Percentiles rank a stretch among this genome's conserved stretches.
Evolutionary conservation across 495 filamentous ascomycete genomes (phyloP).

Genomic region (Penicillium ucsense): DNA sequence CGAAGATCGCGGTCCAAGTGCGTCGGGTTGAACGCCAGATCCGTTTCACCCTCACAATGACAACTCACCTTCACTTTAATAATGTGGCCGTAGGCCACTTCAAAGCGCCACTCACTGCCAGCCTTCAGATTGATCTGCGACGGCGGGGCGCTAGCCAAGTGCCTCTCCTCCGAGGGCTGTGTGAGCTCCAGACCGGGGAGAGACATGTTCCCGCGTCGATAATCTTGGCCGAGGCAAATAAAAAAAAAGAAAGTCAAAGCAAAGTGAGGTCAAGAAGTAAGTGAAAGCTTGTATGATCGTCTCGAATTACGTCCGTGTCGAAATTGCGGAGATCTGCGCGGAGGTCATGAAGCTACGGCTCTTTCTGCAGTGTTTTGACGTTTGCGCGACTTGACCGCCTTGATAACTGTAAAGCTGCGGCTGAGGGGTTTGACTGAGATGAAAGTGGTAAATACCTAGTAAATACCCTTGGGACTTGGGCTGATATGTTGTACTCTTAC

Average conservation of each 20-base stretch:
- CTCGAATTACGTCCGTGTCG: background rate
- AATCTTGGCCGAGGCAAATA: background rate
- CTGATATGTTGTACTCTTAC: too few species aligned
- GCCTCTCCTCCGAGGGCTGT: slow-evolving; percentile 31
- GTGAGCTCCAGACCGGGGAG: slow-evolving; percentile 39
- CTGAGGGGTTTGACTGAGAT: background rate
- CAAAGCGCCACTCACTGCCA: slow-evolving; percentile 81
- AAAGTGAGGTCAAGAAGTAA: background rate
- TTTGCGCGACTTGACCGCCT: slow-evolving; percentile 2
- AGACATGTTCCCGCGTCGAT: slow-evolving; percentile 27
- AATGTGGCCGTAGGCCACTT: slow-evolving; percentile 58
- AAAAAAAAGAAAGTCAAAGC: background rate
- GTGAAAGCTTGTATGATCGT: too few species aligned
- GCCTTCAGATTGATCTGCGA: slow-evolving; percentile 36
- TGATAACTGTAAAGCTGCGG: background rate
- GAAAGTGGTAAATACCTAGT: too few species aligned
- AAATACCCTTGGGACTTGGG: too few species aligned
- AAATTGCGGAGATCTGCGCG: slow-evolving; percentile 2
- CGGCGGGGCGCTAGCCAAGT: slow-evolving; percentile 29
- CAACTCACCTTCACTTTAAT: slow-evolving; percentile 50
- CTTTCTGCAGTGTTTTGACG: slow-evolving; percentile 4
- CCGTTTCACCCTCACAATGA: too few species aligned
- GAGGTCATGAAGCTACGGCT: slow-evolving; percentile 1
- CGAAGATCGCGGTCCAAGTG: background rate
- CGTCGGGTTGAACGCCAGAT: too few species aligned